Percentiles rank a stretch among this genome's conserved stretches.
These are phyloP conservation scores for Boletus fagicola DNA, from an alignment of 768 basidiomycete species.

Conservation along the genomic window DNA sequence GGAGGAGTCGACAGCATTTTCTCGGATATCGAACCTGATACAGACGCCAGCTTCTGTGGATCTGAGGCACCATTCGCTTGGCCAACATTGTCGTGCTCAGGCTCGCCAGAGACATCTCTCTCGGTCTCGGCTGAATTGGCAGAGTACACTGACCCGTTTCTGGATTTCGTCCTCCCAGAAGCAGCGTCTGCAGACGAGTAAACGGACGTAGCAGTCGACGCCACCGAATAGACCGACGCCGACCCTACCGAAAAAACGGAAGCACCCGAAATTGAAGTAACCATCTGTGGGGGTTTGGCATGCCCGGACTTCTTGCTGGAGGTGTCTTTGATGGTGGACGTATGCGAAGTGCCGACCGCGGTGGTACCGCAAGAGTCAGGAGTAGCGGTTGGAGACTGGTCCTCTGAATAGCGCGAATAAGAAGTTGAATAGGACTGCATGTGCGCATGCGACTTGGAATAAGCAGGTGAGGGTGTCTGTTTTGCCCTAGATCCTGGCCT, in stretches of 20 bases:
- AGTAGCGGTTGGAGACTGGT: not conserved
- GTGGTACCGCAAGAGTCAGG: slow-evolving; percentile 8
- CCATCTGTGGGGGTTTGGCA: slow-evolving; percentile 20
- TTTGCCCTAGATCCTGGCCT: slow-evolving; percentile 21
- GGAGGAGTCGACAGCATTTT: not conserved
- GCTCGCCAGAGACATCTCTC: slow-evolving; percentile 11
- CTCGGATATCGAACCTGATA: slow-evolving; percentile 8
- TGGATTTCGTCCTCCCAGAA: slow-evolving; percentile 5
- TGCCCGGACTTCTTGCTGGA: slow-evolving; percentile 11
- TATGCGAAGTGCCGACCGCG: not conserved
- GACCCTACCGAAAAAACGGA: slow-evolving; percentile 29
- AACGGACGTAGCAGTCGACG: slow-evolving; percentile 27
- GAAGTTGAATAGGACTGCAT: slow-evolving; percentile 19
- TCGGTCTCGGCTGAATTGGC: slow-evolving; percentile 17
- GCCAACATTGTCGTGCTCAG: slow-evolving; percentile 8
- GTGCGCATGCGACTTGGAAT: slow-evolving; percentile 11
- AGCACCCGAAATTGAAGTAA: slow-evolving; percentile 27
- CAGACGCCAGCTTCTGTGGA: not conserved
- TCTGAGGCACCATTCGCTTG: slow-evolving; percentile 5
- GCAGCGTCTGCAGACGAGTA: slow-evolving; percentile 14
- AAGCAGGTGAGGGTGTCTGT: slow-evolving; percentile 16
- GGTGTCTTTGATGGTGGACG: not conserved
- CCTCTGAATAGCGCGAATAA: slow-evolving; percentile 18
- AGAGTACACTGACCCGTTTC: slow-evolving; percentile 16
- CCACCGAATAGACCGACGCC: slow-evolving; percentile 28